Percentiles rank a stretch among this genome's conserved stretches.
These are phyloP conservation scores for Polytrichum commune DNA, from an alignment of 225 moss, liverwort and hornwort genomes.

Conservation along the genomic window DNA sequence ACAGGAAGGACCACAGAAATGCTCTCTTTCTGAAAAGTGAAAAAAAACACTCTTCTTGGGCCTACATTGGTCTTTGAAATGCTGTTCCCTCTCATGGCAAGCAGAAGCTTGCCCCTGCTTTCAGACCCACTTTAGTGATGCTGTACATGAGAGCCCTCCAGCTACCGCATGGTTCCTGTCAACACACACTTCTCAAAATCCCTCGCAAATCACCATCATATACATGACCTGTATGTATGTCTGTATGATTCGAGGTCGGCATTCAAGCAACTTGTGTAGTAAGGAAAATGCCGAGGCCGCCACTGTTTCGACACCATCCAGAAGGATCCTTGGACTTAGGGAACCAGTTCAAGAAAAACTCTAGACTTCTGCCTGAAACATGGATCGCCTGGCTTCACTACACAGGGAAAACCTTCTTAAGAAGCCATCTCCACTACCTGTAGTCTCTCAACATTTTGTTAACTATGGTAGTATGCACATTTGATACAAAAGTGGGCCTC, in stretches of 20 bases:
- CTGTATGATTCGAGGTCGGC: neutral
- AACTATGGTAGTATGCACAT: constrained; percentile 22
- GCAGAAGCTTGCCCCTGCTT: neutral
- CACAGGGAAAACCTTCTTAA: constrained; percentile 26
- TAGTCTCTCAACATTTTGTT: neutral
- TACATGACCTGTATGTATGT: neutral
- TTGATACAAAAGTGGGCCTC: constrained; percentile 22
- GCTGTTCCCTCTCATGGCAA: neutral
- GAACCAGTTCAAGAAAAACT: neutral
- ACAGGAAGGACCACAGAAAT: no score
- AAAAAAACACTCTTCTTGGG: no score
- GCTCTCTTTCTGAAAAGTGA: no score
- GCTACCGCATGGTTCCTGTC: neutral
- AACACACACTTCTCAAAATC: constrained; percentile 1
- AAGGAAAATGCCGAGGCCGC: neutral
- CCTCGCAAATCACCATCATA: neutral
- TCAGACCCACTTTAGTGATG: neutral
- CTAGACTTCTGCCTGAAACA: neutral
- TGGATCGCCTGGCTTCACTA: constrained; percentile 31
- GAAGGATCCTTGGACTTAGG: neutral
- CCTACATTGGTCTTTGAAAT: no score
- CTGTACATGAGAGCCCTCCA: constrained; percentile 1
- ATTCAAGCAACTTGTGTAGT: neutral
- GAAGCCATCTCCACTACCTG: constrained; percentile 19
- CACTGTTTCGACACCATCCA: neutral